phyloP scores from a whole-genome alignment of 2,329 filamentous ascomycete species.

The Pseudogymnoascus sp. region DNA sequence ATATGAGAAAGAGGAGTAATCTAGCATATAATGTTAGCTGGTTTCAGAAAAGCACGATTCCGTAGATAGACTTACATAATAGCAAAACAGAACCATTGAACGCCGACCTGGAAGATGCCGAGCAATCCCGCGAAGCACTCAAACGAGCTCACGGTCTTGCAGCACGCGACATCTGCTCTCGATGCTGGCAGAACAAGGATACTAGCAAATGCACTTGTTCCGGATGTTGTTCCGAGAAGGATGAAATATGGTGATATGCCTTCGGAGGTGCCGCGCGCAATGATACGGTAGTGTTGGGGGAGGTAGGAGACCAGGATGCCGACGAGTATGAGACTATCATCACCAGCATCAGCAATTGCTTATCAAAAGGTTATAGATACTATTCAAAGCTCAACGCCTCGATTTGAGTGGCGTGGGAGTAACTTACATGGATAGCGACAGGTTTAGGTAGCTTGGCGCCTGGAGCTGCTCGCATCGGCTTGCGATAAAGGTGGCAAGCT shows the following conservation, averaged over 20 bases:
- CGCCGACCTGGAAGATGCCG: conserved; percentile 83
- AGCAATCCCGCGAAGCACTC: conserved; percentile 81
- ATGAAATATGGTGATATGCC: conserved; percentile 95
- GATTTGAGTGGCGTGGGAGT: background rate
- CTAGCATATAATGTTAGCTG: conserved; percentile 39
- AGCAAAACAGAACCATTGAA: conserved; percentile 88
- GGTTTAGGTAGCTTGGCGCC: conserved; percentile 46
- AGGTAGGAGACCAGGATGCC: conserved; percentile 91
- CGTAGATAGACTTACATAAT: conserved; percentile 62
- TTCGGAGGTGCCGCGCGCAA: conserved; percentile 76
- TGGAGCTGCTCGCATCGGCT: conserved; percentile 45
- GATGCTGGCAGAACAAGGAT: conserved; percentile 84
- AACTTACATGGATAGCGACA: conserved; percentile 47
- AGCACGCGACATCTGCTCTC: conserved; percentile 77
- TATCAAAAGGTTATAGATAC: no score
- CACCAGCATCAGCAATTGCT: conserved; percentile 15
- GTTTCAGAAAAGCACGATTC: background rate
- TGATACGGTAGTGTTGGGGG: conserved; percentile 90
- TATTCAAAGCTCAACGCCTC: background rate
- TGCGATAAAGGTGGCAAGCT: conserved; percentile 18
- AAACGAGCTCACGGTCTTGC: conserved; percentile 70
- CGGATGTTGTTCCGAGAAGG: conserved; percentile 84
- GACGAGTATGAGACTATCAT: conserved; percentile 59
- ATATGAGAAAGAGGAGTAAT: conserved; percentile 87
- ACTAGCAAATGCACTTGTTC: conserved; percentile 83